A percentile compares a stretch with the other conserved stretches of the same genome.
phyloP scores from a whole-genome alignment of 768 basidiomycete genomes.

The Lyophyllum shimeji region DNA sequence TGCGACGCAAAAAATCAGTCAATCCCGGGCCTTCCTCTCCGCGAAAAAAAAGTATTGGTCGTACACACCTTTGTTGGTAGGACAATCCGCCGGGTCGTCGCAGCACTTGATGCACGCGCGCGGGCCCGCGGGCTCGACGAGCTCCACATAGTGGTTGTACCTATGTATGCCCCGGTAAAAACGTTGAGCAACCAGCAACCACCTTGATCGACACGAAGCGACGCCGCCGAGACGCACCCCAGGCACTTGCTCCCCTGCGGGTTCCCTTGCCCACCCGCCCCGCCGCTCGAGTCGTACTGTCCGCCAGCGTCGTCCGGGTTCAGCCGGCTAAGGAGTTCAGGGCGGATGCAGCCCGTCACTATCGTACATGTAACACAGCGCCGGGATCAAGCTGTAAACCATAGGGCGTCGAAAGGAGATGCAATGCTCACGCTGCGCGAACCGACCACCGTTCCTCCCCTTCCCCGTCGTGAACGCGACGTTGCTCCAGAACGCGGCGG shows the following conservation, averaged over 20 bases:
- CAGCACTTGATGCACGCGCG: slow-evolving; percentile 63
- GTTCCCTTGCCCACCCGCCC: slow-evolving; percentile 48
- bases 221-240: slow-evolving; percentile 39
- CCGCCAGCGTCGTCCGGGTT: slow-evolving; percentile 51
- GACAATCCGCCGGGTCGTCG: slow-evolving; percentile 53
- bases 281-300: slow-evolving; percentile 61
- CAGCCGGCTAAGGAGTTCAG: slow-evolving; percentile 39
- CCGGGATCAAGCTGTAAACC: too few relatives aligned
- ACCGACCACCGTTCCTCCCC: slow-evolving; percentile 39
- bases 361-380: background rate
- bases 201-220: too few relatives aligned
- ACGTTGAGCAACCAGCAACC: too few relatives aligned
- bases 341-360: slow-evolving; percentile 60
- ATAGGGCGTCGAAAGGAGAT: background rate
- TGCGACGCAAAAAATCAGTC: background rate
- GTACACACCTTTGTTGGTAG: slow-evolving; percentile 45
- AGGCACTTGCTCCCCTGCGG: slow-evolving; percentile 50
- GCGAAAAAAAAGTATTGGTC: too few relatives aligned
- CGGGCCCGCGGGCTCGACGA: slow-evolving; percentile 49
- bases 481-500: slow-evolving; percentile 49
- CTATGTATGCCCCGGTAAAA: too few relatives aligned
- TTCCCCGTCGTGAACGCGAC: slow-evolving; percentile 44
- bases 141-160: slow-evolving; percentile 61
- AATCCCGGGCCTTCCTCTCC: too few relatives aligned
- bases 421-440: slow-evolving; percentile 40